Conservation (phyloP, 2,329 filamentous ascomycete genomes). For the Fusarium sulawesiense region DNA sequence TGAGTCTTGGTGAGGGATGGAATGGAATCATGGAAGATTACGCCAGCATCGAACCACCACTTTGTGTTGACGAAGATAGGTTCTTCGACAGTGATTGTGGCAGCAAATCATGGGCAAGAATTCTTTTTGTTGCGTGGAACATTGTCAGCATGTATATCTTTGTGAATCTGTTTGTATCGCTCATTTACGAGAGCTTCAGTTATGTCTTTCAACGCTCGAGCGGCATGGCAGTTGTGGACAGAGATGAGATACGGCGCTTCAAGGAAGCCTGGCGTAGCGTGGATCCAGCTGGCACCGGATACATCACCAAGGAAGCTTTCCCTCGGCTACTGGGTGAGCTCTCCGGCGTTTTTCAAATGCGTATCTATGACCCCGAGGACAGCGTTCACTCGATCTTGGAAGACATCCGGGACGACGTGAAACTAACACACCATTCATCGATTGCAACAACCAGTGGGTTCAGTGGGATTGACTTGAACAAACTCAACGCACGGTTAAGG, state of each 20-base stretch:
- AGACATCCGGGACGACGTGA: conserved; percentile 73
- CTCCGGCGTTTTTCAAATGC: conserved; percentile 96
- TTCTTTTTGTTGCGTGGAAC: conserved; percentile 96
- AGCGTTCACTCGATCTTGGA: conserved; percentile 89
- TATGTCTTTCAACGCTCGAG: conserved; percentile 98
- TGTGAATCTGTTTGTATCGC: conserved; percentile 95
- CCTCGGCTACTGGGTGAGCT: conserved; percentile 90
- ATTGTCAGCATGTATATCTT: conserved; percentile 99
- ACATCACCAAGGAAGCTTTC: conserved; percentile 89
- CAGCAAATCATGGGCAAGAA: conserved; percentile 86
- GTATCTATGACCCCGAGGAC: conserved; percentile 92
- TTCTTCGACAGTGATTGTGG: conserved; percentile 95
- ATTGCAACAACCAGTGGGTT: conserved; percentile 64
- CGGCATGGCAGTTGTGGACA: conserved; percentile 87
- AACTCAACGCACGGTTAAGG: conserved; percentile 77
- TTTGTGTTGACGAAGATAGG: conserved; percentile 76
- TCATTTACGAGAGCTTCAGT: conserved; percentile 99
- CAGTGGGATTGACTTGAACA: conserved; percentile 76
- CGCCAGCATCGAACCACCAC: conserved; percentile 80
- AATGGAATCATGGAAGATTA: conserved; percentile 98
- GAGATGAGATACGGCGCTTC: conserved; percentile 95
- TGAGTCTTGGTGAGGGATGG: conserved; percentile 96
- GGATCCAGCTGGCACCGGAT: conserved; percentile 91
- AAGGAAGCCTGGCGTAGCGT: conserved; percentile 98
- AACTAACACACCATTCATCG: conserved; percentile 65